Evolutionary conservation across 2,329 filamentous ascomycete species (phyloP).

Genomic region (Mycosphaerella arachidis): DNA sequence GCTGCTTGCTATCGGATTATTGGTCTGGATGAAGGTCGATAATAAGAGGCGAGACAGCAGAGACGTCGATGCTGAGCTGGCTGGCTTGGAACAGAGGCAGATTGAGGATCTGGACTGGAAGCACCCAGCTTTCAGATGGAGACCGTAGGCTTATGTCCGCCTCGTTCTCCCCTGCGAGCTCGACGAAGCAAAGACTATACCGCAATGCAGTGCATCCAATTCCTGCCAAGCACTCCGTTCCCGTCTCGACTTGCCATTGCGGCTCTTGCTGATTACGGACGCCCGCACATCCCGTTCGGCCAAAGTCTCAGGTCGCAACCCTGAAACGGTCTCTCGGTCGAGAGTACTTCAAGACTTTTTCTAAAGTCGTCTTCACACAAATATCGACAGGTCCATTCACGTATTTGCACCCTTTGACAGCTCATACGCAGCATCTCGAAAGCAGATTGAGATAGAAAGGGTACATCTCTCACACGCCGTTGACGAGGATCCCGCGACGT

Average conservation of each 20-base stretch:
- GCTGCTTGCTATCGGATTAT: constrained; percentile 46
- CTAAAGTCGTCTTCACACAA: too few relatives aligned
- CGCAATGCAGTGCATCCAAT: not conserved
- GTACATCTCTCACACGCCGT: too few relatives aligned
- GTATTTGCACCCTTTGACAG: too few relatives aligned
- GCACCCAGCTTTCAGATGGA: constrained; percentile 63
- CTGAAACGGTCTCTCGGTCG: not conserved
- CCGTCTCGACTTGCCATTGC: not conserved
- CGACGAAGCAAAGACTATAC: not conserved
- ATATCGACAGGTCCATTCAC: too few relatives aligned
- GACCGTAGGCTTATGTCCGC: constrained; percentile 14
- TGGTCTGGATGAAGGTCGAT: constrained; percentile 59
- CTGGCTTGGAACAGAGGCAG: constrained; percentile 49
- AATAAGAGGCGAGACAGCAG: constrained; percentile 56
- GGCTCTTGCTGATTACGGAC: not conserved
- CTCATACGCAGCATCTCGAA: too few relatives aligned
- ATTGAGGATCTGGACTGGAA: constrained; percentile 62
- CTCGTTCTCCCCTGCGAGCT: not conserved
- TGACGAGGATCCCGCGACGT: not conserved
- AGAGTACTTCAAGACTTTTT: too few relatives aligned
- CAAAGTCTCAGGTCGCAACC: not conserved
- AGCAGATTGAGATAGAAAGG: too few relatives aligned
- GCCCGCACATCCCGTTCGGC: not conserved
- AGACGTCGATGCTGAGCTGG: constrained; percentile 54
- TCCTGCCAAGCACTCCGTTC: not conserved